A percentile compares a stretch with the other conserved stretches of the same genome.
Conservation (phyloP, 306 rosid species). For the Casuarina cunninghamiana region DNA sequence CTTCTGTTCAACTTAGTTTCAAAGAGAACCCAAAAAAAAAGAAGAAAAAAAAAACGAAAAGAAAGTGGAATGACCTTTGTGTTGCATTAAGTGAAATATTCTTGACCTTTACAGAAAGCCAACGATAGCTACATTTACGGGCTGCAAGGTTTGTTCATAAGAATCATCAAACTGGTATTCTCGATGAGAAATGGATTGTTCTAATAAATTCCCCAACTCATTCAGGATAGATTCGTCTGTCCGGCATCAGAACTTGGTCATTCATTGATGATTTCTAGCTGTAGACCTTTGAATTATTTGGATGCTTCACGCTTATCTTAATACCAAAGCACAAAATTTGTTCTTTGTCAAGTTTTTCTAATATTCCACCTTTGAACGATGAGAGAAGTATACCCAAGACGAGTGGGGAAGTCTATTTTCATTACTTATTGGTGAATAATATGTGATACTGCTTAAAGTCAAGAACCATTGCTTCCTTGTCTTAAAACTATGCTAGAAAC, state of each 20-base stretch:
- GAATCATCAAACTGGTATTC: conserved; percentile 47
- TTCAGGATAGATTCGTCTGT: conserved; percentile 45
- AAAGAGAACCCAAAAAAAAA: conserved; percentile 26
- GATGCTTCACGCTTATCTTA: conserved; percentile 23
- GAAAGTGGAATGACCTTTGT: conserved; percentile 36
- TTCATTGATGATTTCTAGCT: conserved; percentile 28
- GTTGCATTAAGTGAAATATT: conserved; percentile 57
- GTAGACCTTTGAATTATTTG: conserved; percentile 20
- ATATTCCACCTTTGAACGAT: conserved; percentile 12
- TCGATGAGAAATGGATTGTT: conserved; percentile 39
- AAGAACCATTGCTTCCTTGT: no score
- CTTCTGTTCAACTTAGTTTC: conserved; percentile 47
- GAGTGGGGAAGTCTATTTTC: not conserved
- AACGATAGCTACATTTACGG: conserved; percentile 60
- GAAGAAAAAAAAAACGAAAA: conserved; percentile 21
- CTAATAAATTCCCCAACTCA: conserved; percentile 50
- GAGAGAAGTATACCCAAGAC: conserved; percentile 10
- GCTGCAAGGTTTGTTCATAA: conserved; percentile 46
- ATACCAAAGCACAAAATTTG: conserved; percentile 14
- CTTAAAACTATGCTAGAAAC: no score
- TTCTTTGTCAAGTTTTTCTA: not conserved
- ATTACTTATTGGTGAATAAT: not conserved
- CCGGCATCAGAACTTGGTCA: conserved; percentile 37
- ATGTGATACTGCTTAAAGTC: not conserved
- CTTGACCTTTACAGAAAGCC: conserved; percentile 68